Percentiles rank a stretch among this genome's conserved stretches.
Evolutionary conservation across 2,329 filamentous ascomycete genomes (phyloP).

Genomic region (Monosporascus sp.): DNA sequence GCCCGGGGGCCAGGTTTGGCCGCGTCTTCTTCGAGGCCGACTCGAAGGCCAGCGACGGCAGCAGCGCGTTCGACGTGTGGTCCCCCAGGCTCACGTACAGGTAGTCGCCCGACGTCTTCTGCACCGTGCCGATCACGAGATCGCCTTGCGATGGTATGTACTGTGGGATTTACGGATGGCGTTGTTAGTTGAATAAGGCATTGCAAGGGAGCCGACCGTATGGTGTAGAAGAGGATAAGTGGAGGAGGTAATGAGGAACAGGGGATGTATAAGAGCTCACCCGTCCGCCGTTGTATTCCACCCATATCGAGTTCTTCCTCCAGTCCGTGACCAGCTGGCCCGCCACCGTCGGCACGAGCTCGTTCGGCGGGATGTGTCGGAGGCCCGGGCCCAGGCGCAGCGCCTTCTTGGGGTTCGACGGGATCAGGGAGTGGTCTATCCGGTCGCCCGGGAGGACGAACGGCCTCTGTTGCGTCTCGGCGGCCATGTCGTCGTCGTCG

Average conservation of each 20-base stretch:
- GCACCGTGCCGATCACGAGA: slow-evolving; percentile 81
- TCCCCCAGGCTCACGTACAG: slow-evolving; percentile 76
- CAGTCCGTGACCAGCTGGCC: slow-evolving; percentile 63
- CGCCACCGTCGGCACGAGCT: slow-evolving; percentile 63
- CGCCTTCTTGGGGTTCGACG: slow-evolving; percentile 62
- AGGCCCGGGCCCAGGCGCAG: slow-evolving; percentile 81
- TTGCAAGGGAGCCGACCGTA: no score
- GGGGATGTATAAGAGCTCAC: slow-evolving; percentile 40
- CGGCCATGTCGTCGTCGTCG: slow-evolving; percentile 41
- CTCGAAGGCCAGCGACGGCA: slow-evolving; percentile 91
- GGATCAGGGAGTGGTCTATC: slow-evolving; percentile 62
- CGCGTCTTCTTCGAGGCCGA: slow-evolving; percentile 87
- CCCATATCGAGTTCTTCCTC: slow-evolving; percentile 72
- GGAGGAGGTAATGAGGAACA: neutral
- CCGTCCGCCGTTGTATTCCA: slow-evolving; percentile 66
- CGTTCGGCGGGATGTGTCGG: slow-evolving; percentile 72
- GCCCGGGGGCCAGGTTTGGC: slow-evolving; percentile 68
- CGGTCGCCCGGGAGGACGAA: slow-evolving; percentile 79
- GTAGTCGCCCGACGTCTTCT: slow-evolving; percentile 68
- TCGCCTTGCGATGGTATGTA: slow-evolving; percentile 80
- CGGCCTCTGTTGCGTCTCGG: slow-evolving; percentile 38
- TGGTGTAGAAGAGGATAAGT: no score
- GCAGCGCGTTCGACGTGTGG: slow-evolving; percentile 58
- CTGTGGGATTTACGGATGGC: slow-evolving; percentile 36
- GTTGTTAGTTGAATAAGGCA: slow-evolving; percentile 27